These are phyloP conservation scores for Coniella lustricola DNA, from an alignment of 2,329 filamentous ascomycete genomes.

Conservation along the genomic window DNA sequence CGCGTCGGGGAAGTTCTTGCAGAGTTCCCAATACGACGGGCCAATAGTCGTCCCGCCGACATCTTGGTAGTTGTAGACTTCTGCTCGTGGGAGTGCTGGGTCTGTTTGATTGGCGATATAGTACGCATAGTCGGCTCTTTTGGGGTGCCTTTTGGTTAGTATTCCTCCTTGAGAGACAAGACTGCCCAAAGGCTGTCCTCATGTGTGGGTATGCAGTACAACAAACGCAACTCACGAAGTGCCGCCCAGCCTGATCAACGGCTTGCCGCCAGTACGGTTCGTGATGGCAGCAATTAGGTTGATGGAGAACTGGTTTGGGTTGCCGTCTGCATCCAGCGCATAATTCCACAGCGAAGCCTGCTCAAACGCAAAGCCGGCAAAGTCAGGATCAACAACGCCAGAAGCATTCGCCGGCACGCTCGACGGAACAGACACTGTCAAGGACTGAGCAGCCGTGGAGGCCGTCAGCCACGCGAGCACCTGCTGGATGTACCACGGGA, in stretches of 20 bases:
- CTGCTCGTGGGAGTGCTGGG: constrained; percentile 26
- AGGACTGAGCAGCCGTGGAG: constrained; percentile 8
- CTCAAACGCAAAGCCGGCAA: constrained; percentile 28
- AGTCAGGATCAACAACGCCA: constrained; percentile 18
- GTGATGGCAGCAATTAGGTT: constrained; percentile 29
- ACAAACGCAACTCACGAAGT: constrained; percentile 20
- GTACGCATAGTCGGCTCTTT: constrained; percentile 28
- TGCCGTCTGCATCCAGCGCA: constrained; percentile 25
- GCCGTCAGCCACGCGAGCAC: constrained; percentile 8
- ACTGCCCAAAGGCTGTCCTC: too few species aligned
- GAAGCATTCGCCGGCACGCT: constrained; percentile 10
- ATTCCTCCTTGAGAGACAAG: background rate
- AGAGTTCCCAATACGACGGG: constrained; percentile 27
- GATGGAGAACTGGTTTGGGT: constrained; percentile 26
- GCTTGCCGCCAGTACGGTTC: constrained; percentile 27
- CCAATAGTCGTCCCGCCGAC: constrained; percentile 29
- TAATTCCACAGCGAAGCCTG: constrained; percentile 28
- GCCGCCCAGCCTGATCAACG: constrained; percentile 29
- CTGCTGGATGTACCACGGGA: constrained; percentile 11
- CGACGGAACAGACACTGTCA: constrained; percentile 10
- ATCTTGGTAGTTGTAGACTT: constrained; percentile 28
- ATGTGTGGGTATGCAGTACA: too few species aligned
- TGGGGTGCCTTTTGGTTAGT: background rate
- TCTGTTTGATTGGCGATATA: constrained; percentile 26
- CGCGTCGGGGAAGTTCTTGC: constrained; percentile 25